A percentile compares a stretch with the other conserved stretches of the same genome.
Conservation (phyloP, 2,329 filamentous ascomycete genomes). For the Talaromyces sp. region DNA sequence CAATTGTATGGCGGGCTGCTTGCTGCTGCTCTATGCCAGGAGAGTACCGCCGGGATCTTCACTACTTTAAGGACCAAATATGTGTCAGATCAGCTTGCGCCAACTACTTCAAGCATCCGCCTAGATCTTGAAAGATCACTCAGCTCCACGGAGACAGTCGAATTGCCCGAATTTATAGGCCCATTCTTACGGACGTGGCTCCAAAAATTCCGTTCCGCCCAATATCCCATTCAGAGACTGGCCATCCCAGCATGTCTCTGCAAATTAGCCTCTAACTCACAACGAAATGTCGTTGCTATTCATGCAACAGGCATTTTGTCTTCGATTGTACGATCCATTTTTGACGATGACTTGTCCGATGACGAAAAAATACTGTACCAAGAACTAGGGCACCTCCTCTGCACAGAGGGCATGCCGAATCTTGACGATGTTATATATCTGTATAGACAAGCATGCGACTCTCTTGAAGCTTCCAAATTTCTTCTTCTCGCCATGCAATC, state of each 20-base stretch:
- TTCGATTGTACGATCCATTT: conserved; percentile 63
- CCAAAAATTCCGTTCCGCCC: conserved; percentile 57
- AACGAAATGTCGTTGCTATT: conserved; percentile 68
- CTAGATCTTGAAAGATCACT: conserved; percentile 37
- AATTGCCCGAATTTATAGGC: conserved; percentile 42
- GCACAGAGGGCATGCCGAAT: conserved; percentile 72
- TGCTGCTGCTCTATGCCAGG: conserved; percentile 76
- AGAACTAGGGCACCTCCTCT: conserved; percentile 65
- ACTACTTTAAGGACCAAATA: conserved; percentile 37
- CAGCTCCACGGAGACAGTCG: conserved; percentile 44
- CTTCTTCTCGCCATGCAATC: conserved; percentile 69
- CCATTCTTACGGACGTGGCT: conserved; percentile 50
- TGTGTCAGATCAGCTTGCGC: conserved; percentile 19
- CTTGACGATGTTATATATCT: conserved; percentile 83
- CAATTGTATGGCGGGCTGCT: conserved; percentile 82
- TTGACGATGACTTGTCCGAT: conserved; percentile 55
- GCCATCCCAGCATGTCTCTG: conserved; percentile 65
- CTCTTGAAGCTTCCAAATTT: conserved; percentile 62
- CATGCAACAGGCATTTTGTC: conserved; percentile 71
- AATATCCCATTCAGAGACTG: conserved; percentile 42
- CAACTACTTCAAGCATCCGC: conserved; percentile 28
- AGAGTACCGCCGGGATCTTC: conserved; percentile 69
- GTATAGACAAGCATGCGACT: conserved; percentile 56
- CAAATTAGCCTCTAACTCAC: conserved; percentile 60
- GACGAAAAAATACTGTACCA: conserved; percentile 61